Base-by-base conservation (phyloP, 1,284 basidiomycete genomes). In the Pascua sp. region DNA sequence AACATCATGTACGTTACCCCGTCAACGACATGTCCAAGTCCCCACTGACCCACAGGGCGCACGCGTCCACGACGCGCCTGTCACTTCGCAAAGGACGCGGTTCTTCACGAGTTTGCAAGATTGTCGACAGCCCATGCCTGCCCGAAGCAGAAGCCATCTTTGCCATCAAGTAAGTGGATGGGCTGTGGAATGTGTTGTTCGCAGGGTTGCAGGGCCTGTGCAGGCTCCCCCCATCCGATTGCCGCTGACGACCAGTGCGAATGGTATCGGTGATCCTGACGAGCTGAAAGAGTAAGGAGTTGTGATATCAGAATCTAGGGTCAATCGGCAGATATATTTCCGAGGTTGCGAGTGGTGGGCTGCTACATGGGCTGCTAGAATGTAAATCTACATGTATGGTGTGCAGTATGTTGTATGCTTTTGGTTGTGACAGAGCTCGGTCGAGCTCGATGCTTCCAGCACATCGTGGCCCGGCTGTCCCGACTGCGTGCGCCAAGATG, bases 81-180 rank as follows among this genome's bases (percentile, higher is more conserved):
- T 91, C 94, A 72, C 82, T 98, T 52, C 90, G 91, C 78, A 99
- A 99, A 75, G 89, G 88, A 37, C 85, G 95, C 41, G 96, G 90
- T 10, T 89, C 90, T 59, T 94, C 91, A 51, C 89, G 96, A 64
- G 88, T 92, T 48, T 96, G 93, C 79, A 95, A 94, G 78, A 95
- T 98, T 63, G 95, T 96, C 62, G 96, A 98, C 79, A 97, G 93
- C 8, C 96, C 96, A 0, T 98, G 94, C 78, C 81, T 99, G 43
- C 96, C 96, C 8, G 96, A 99, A 77, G 91, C 91, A 59, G 95
- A 98, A 73, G 92, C 89, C 4, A 89, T 91, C 62, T 98, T 98
- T 75, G 90, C 92, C 37, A 98, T 99, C 76, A 86, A 91, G 77
- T 78, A 64, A 60, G 77, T 73, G 37, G 8, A 24, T 10, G 9